These are phyloP conservation scores for Kodamaea plutei DNA, from an alignment of 1,139 yeast species.

Conservation along the genomic window DNA sequence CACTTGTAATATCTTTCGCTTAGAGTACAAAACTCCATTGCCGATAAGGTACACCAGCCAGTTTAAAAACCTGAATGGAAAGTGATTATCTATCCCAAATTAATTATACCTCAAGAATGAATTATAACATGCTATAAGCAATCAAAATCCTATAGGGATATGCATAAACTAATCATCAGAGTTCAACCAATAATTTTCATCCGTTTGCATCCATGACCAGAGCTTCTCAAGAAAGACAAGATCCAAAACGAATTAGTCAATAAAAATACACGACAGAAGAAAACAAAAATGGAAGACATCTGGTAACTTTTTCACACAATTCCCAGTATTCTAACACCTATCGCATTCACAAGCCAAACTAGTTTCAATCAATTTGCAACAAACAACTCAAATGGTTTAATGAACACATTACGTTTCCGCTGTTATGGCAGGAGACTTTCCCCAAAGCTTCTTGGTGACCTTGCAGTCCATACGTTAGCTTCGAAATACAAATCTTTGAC, in stretches of 20 bases:
- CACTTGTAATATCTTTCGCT: constrained; percentile 84
- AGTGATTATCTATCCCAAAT: too few relatives aligned
- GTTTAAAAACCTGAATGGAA: constrained; percentile 13
- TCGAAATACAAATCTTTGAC: constrained; percentile 80
- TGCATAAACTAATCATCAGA: too few relatives aligned
- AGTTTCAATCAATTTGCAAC: not conserved
- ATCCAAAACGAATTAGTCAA: constrained; percentile 14
- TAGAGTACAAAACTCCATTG: constrained; percentile 56
- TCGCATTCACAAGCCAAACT: constrained; percentile 1
- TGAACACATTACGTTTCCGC: constrained; percentile 58
- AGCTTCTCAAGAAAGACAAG: constrained; percentile 16
- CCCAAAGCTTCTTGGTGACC: constrained; percentile 63
- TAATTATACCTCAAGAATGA: too few relatives aligned
- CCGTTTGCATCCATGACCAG: constrained; percentile 12
- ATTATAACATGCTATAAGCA: too few relatives aligned
- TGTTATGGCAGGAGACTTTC: constrained; percentile 88
- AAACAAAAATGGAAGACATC: not conserved
- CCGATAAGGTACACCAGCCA: constrained; percentile 41
- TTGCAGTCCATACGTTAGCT: constrained; percentile 58
- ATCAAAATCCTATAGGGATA: too few relatives aligned
- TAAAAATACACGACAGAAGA: constrained; percentile 1
- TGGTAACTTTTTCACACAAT: not conserved
- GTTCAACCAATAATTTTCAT: too few relatives aligned
- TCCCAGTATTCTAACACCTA: not conserved
- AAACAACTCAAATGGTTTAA: constrained; percentile 25